Evolutionary conservation across 208 protist genomes (phyloP), one percentile per base, ranked within the genome.

Genomic region (Strigomonas galati): DNA sequence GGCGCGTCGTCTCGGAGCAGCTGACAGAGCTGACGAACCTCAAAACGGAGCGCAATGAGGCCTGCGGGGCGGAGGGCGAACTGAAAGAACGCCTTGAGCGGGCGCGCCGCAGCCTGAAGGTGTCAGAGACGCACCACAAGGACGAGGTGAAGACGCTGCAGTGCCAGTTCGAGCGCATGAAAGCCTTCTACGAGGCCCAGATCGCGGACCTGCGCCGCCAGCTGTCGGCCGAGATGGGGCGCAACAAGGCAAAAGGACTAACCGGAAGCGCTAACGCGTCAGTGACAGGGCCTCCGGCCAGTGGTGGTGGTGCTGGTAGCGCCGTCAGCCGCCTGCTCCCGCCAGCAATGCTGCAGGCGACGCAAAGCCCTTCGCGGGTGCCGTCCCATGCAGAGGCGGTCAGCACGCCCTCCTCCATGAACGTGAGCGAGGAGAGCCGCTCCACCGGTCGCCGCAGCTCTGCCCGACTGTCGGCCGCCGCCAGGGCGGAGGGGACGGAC

Each of bases 201-300:
- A 67, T 94, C 49, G 81, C 84, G 1, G 89, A 94, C 72, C 72
- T 89, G 44, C 76, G 80, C 17, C 77, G 77, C 14, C 85, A 94
- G 74, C 71, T 94, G 28, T 52, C 76, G n/a, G 64, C 60, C 1
- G 79, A 85, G 69, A 55, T 75, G 35, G 67, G 35, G 7, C 77
- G 74, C 37, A 59, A 17, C 31, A 14, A n/a, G n/a, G 48, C 54
- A 28, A 6, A 2, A 37, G 27, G 4, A 21, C 7, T 31, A 59
- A 10, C 9, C 23, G 23, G 4, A 21, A n/a, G n/a, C n/a, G n/a
- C n/a, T n/a, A n/a, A n/a, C n/a, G 57, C 10, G 67, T 27, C 37
- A 37, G 35, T 43, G 26, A 24, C 54, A 71, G 32, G 27, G 52
- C 58, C 19, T 71, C 56, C 62, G 68, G 28, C 7, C 62, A 37